phyloP scores from a whole-genome alignment of 148 eudicot species.

The Polygonum aviculare region DNA sequence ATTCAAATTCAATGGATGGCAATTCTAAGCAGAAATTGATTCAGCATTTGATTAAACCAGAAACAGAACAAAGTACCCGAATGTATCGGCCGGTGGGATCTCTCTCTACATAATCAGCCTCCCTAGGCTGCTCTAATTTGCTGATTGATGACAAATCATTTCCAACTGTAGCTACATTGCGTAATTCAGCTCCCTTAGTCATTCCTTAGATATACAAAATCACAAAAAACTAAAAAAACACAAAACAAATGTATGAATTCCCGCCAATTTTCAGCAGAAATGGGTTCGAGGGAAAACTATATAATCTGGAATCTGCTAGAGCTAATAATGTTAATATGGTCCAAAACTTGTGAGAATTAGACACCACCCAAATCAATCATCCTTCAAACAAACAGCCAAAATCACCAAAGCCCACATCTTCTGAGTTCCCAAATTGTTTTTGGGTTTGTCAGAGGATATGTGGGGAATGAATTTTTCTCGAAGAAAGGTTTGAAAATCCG shows the following conservation, averaged over 20 bases:
- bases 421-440: not conserved
- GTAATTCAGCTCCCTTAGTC: slow-evolving; percentile 18
- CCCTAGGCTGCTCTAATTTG: slow-evolving; percentile 13
- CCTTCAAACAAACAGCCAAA: slow-evolving; percentile 8
- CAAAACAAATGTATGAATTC: not conserved
- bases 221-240: not conserved
- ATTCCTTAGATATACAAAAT: slow-evolving; percentile 26
- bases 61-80: slow-evolving; percentile 39
- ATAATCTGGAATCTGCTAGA: slow-evolving; percentile 21
- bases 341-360: not conserved
- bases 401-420: not conserved
- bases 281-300: slow-evolving; percentile 20
- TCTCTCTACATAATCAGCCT: slow-evolving; percentile 45
- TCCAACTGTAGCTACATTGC: not conserved
- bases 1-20: no score
- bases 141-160: not conserved
- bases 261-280: not conserved
- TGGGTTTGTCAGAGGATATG: not conserved
- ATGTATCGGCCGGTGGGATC: slow-evolving; percentile 68
- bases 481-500: not conserved
- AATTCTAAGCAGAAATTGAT: not conserved
- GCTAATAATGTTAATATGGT: not conserved
- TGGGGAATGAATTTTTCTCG: not conserved
- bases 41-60: not conserved
- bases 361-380: not conserved